Base-by-base conservation (phyloP, 2,329 filamentous ascomycete genomes). In the Fusarium sp. region DNA sequence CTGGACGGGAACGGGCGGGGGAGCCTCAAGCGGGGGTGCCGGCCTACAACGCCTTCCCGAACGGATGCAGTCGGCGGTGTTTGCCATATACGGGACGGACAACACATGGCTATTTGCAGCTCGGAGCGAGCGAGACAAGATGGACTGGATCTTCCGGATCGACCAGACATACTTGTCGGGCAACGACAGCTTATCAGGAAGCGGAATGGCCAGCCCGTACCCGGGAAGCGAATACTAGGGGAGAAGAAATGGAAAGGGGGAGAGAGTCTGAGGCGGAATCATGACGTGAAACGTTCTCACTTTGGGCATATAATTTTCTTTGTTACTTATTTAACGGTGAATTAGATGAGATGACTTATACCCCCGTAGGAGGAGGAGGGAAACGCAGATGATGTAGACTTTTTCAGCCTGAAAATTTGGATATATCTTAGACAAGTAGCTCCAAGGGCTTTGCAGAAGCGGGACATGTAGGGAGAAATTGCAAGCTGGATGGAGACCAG, bases 31-130 rank as follows among this genome's bases (percentile, higher is more conserved):
- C 38, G 76, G 70, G 33, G 73, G 76, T 11, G 64, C 76, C 20
- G 87, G 88, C 7, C 83, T 91, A 7, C 85, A 86, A 66, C 85
- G 87, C 30, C 84, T 91, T 30, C 90, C 86, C 79, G 88, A 90
- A 79, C 82, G 90, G 82, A 85, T 88, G 82, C 89, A 90, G 78
- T 88, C 91, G 5, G 93, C 93, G 74, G 94, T 98, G 45, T 99
- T 98, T 87, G 97, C 97, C 14, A 90, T 99, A 60, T 99, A 98
- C 80, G 96, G 94, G 47, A 94, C 93, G 69, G 93, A 97, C 82
- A 98, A 98, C 83, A 98, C 95, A 35, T 99, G 95, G 90, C 87
- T 99, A 45, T 98, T 99, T 82, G 94, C 95, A 15, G 94, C 95
- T 27, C 89, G 95, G 68, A 96, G 91, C 78, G 96, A 98, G 85